These are phyloP conservation scores for Phaeoacremonium minimum DNA, from an alignment of 2,329 filamentous ascomycete genomes.

Conservation along the genomic window DNA sequence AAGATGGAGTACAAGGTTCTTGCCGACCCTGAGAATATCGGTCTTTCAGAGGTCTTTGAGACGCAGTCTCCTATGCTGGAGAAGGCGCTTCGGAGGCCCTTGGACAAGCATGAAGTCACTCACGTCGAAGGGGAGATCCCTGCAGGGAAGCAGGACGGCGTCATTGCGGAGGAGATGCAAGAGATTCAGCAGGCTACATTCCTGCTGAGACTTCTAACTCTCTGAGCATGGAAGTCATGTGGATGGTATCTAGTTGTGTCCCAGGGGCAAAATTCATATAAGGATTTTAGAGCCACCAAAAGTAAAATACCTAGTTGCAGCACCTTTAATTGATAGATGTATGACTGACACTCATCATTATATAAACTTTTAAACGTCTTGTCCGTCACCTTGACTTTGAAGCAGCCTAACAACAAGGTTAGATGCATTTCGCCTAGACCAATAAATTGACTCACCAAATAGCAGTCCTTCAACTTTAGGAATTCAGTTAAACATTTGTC, in stretches of 20 bases:
- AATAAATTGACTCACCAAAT: conserved; percentile 69
- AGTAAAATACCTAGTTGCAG: too few relatives aligned
- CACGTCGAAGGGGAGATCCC: conserved; percentile 54
- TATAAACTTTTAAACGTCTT: too few relatives aligned
- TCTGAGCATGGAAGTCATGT: too few relatives aligned
- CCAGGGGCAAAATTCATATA: too few relatives aligned
- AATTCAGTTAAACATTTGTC: conserved; percentile 90
- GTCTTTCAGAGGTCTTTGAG: conserved; percentile 65
- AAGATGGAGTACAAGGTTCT: conserved; percentile 89
- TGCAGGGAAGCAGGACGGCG: conserved; percentile 42
- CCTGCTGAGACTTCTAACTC: conserved; percentile 68
- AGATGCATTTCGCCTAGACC: too few relatives aligned
- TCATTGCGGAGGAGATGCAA: conserved; percentile 80
- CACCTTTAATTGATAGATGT: too few relatives aligned
- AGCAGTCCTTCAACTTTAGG: conserved; percentile 80
- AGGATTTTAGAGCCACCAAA: too few relatives aligned
- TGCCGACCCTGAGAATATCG: conserved; percentile 72
- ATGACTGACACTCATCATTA: too few relatives aligned
- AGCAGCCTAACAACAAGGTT: not conserved
- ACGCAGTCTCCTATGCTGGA: conserved; percentile 65
- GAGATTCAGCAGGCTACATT: conserved; percentile 81
- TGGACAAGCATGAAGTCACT: conserved; percentile 65
- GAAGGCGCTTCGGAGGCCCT: conserved; percentile 71
- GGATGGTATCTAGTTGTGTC: too few relatives aligned
- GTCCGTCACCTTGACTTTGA: not conserved